A percentile compares a stretch with the other conserved stretches of the same genome.
Conservation (phyloP, 164 flowering plant genomes). For the Stephania cephalantha region DNA sequence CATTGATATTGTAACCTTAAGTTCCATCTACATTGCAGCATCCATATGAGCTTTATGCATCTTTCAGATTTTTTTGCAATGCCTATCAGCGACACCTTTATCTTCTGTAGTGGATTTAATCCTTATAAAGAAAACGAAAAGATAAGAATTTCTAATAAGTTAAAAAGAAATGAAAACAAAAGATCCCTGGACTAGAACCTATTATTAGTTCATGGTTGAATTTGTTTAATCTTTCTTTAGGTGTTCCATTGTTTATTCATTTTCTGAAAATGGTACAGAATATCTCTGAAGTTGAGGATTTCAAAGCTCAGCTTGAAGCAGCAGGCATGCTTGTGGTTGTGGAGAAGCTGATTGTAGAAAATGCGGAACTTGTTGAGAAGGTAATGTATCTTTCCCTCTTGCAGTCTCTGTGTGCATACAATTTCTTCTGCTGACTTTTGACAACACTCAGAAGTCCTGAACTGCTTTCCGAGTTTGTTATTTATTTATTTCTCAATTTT, state of each 20-base stretch:
- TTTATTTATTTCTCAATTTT: too few relatives aligned
- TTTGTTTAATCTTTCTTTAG: neutral
- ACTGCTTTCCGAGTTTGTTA: neutral
- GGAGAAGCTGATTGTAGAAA: constrained; percentile 57
- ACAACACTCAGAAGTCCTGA: neutral
- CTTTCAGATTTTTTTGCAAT: neutral
- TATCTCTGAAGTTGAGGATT: constrained; percentile 32
- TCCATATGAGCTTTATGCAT: neutral
- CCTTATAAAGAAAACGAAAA: neutral
- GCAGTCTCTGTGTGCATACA: neutral
- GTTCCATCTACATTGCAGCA: neutral
- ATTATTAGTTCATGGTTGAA: neutral
- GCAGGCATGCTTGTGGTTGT: constrained; percentile 48
- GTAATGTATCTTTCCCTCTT: constrained; percentile 22
- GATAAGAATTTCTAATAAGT: neutral
- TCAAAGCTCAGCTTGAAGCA: constrained; percentile 47
- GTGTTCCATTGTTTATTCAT: neutral
- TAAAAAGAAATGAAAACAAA: too few relatives aligned
- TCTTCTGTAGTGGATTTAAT: neutral
- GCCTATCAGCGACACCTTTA: neutral
- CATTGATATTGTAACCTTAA: neutral
- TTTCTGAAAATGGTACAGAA: constrained; percentile 24
- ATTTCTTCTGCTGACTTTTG: neutral
- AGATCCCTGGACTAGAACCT: neutral
- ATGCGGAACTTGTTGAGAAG: constrained; percentile 77